Evolutionary conservation across 805 yeast genomes (phyloP).

Genomic region (Wickerhamiella brachini): DNA sequence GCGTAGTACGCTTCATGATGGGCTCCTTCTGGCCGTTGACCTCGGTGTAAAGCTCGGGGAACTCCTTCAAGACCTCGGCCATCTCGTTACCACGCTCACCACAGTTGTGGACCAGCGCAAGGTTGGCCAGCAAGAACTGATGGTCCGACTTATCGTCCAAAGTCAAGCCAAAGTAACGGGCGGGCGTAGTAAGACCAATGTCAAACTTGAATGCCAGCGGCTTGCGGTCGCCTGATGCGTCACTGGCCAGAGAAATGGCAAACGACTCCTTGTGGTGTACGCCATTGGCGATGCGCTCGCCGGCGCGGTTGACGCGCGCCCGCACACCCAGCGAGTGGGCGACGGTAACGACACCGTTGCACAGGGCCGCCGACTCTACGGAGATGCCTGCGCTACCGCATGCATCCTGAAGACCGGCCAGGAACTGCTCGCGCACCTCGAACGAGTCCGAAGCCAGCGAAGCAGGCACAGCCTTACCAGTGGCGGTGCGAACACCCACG

Average conservation of each 20-base stretch:
- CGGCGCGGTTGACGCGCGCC: constrained; percentile 24
- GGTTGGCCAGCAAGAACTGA: constrained; percentile 29
- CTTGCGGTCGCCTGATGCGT: not conserved
- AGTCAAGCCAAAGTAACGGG: constrained; percentile 33
- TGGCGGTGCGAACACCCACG: too few relatives aligned
- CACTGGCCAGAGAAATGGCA: not conserved
- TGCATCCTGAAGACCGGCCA: constrained; percentile 34
- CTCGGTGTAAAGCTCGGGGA: constrained; percentile 93
- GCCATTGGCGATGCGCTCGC: constrained; percentile 18
- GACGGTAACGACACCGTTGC: constrained; percentile 27
- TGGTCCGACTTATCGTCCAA: constrained; percentile 30
- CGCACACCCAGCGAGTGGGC: constrained; percentile 34
- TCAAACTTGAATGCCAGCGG: constrained; percentile 24
- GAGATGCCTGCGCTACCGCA: constrained; percentile 26
- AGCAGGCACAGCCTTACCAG: too few relatives aligned
- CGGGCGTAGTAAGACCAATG: constrained; percentile 21
- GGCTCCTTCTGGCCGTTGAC: constrained; percentile 90
- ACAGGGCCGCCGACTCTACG: constrained; percentile 23
- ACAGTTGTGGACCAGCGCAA: constrained; percentile 27
- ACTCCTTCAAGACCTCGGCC: constrained; percentile 99
- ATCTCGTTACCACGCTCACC: constrained; percentile 98
- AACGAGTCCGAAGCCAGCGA: constrained; percentile 20
- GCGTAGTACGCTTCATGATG: constrained; percentile 97
- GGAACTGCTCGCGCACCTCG: constrained; percentile 30
- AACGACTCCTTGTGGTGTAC: not conserved